Conservation (phyloP, 805 yeast species). For the Ogataea haglerorum region DNA sequence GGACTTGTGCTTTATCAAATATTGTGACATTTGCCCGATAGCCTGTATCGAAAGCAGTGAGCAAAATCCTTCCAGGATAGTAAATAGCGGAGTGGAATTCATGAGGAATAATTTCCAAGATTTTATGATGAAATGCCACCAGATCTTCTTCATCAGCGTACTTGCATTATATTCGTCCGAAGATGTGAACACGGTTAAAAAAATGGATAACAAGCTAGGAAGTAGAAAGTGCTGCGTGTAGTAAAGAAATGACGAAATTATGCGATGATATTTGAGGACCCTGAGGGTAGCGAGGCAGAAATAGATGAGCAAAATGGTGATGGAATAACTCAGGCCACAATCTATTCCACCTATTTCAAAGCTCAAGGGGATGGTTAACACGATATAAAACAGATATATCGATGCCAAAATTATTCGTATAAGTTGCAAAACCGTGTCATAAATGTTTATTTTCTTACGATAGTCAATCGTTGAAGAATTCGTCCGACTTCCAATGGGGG, state of each 20-base stretch:
- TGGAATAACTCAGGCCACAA: constrained; percentile 84
- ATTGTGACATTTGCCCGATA: constrained; percentile 74
- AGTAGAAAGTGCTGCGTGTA: constrained; percentile 79
- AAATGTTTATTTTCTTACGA: constrained; percentile 10
- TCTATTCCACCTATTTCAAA: constrained; percentile 90
- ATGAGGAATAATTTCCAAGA: constrained; percentile 72
- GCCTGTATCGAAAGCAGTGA: constrained; percentile 89
- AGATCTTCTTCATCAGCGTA: constrained; percentile 21
- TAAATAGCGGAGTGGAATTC: constrained; percentile 85
- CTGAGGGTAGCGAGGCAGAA: constrained; percentile 71
- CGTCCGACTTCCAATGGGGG: constrained; percentile 7
- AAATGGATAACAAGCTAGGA: constrained; percentile 75
- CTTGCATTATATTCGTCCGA: constrained; percentile 22
- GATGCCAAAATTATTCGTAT: constrained; percentile 45
- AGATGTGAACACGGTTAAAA: constrained; percentile 51
- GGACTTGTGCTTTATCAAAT: constrained; percentile 59
- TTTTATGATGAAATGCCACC: constrained; percentile 42
- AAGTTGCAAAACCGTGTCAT: constrained; percentile 18
- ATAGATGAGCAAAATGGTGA: constrained; percentile 68
- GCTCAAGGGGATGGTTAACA: constrained; percentile 85
- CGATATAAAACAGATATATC: constrained; percentile 62
- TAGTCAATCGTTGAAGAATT: constrained; percentile 4
- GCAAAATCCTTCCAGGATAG: constrained; percentile 90
- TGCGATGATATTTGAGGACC: constrained; percentile 45
- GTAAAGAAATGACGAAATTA: constrained; percentile 51